Conservation (phyloP, 1,284 basidiomycete genomes). For the Pyrrhoderma lamaoense region DNA sequence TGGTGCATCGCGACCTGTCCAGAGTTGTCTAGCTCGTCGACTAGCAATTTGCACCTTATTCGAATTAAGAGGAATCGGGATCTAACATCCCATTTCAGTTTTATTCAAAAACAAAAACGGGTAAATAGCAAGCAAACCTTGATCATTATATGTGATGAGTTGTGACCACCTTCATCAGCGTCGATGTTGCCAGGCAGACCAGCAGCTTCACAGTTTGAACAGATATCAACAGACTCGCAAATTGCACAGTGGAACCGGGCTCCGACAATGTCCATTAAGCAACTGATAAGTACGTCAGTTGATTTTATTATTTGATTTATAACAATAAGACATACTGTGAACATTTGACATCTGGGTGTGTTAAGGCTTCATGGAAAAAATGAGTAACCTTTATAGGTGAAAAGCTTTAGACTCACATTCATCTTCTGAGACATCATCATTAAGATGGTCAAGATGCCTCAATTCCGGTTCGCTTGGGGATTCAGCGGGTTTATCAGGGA, state of each 20-base stretch:
- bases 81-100: slow-evolving; percentile 38
- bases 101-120: neutral
- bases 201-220: slow-evolving; percentile 82
- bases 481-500: slow-evolving; percentile 48
- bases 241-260: slow-evolving; percentile 87
- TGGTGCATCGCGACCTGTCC: slow-evolving; percentile 70
- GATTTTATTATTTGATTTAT: neutral
- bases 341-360: slow-evolving; percentile 65
- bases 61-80: slow-evolving; percentile 72
- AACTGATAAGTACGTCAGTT: slow-evolving; percentile 42
- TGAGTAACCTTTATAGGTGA: neutral
- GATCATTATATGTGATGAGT: slow-evolving; percentile 84
- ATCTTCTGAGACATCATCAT: slow-evolving; percentile 44
- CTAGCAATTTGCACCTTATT: slow-evolving; percentile 70
- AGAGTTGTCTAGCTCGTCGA: slow-evolving; percentile 64
- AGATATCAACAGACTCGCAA: slow-evolving; percentile 78
- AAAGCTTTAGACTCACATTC: slow-evolving; percentile 41
- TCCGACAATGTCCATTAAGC: slow-evolving; percentile 81
- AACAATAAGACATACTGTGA: slow-evolving; percentile 54
- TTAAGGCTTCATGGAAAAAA: slow-evolving; percentile 45
- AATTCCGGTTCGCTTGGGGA: slow-evolving; percentile 37
- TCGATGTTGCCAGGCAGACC: slow-evolving; percentile 76
- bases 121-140: slow-evolving; percentile 48
- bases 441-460: slow-evolving; percentile 19
- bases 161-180: slow-evolving; percentile 66